Percentiles rank a stretch among this genome's conserved stretches.
Conservation (phyloP, 495 filamentous ascomycete species). For the Clavariopsis aquatica region DNA sequence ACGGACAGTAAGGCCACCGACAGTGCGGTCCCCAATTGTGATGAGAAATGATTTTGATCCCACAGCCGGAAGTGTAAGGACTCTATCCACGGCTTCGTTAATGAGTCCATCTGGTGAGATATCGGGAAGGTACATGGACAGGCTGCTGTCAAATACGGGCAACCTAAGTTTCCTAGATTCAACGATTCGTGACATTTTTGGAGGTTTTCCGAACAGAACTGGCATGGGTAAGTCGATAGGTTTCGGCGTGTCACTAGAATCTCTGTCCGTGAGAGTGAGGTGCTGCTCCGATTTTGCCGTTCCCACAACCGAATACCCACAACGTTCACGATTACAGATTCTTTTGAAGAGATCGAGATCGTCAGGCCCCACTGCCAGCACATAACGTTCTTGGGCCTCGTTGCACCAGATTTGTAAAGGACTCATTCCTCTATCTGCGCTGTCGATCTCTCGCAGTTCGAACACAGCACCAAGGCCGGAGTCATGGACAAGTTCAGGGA, state of each 20-base stretch:
- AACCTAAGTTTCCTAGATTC: conserved; percentile 69
- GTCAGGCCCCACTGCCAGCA: conserved; percentile 76
- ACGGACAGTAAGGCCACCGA: conserved; percentile 81
- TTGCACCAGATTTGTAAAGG: conserved; percentile 97
- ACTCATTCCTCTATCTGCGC: conserved; percentile 84
- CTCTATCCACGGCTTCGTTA: conserved; percentile 71
- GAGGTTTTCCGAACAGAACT: conserved; percentile 86
- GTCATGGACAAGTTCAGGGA: conserved; percentile 90
- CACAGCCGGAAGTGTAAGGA: conserved; percentile 82
- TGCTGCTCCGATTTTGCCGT: conserved; percentile 68
- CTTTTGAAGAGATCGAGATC: conserved; percentile 78
- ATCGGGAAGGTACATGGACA: conserved; percentile 64
- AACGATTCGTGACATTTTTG: conserved; percentile 79
- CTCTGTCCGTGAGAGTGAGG: conserved; percentile 78
- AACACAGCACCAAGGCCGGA: conserved; percentile 84
- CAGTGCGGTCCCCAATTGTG: conserved; percentile 90
- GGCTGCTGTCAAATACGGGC: conserved; percentile 69
- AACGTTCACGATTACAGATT: conserved; percentile 84
- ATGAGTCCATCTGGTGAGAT: conserved; percentile 66
- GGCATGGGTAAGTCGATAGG: conserved; percentile 92
- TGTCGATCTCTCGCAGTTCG: conserved; percentile 89
- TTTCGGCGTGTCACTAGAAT: conserved; percentile 71
- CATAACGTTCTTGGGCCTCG: conserved; percentile 94
- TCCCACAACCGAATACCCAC: conserved; percentile 91
- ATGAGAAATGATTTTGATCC: conserved; percentile 97